Conservation (phyloP, 176 grass and related monocot species). For the Thalia dealbata region DNA sequence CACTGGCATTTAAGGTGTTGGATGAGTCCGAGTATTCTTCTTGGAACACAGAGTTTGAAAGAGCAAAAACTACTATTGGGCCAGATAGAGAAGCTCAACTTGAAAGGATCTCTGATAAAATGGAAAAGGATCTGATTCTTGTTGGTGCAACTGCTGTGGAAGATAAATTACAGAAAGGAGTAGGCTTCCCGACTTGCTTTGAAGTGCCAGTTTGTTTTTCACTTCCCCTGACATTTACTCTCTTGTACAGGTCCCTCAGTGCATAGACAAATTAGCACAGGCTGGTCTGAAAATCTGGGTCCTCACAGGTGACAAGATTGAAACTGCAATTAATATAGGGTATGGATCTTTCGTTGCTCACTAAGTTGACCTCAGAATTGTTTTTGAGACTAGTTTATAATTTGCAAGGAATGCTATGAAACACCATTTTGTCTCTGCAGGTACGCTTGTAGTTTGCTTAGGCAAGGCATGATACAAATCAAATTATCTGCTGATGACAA, state of each 20-base stretch:
- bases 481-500: conserved; percentile 42
- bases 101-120: conserved; percentile 69
- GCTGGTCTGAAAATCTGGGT: conserved; percentile 99
- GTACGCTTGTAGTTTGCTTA: conserved; percentile 94
- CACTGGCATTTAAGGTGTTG: conserved; percentile 70
- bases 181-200: conserved; percentile 15
- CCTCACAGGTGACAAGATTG: conserved; percentile 99
- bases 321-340: conserved; percentile 99
- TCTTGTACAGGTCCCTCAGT: conserved; percentile 70
- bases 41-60: conserved; percentile 86
- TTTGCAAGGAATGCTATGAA: neutral
- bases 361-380: neutral
- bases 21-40: conserved; percentile 80
- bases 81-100: conserved; percentile 81
- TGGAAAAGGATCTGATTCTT: conserved; percentile 86
- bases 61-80: conserved; percentile 76
- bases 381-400: neutral
- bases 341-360: conserved; percentile 21
- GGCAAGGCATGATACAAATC: conserved; percentile 94
- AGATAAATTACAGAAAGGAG: conserved; percentile 91
- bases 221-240: conserved; percentile 20
- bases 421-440: conserved; percentile 44
- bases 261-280: conserved; percentile 93
- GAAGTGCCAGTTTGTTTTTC: conserved; percentile 14
- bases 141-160: conserved; percentile 93